Conservation (phyloP, 2,329 filamentous ascomycete species). For the Capronia epimyces region DNA sequence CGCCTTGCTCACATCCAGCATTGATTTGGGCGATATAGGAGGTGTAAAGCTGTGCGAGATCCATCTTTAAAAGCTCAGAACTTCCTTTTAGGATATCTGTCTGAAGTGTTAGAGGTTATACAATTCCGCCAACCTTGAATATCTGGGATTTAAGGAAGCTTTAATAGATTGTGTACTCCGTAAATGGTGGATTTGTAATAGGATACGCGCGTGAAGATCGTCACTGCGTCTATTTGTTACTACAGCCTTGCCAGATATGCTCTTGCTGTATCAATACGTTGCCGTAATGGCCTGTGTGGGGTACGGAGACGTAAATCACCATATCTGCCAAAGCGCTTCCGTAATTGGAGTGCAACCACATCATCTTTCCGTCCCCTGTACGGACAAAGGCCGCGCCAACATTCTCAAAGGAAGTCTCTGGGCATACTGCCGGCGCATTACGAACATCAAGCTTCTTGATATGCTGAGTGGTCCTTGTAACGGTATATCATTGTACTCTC, state of each 20-base stretch:
- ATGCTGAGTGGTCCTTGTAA: conserved; percentile 9
- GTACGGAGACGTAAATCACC: not conserved
- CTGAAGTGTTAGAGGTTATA: not conserved
- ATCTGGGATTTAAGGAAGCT: too few species aligned
- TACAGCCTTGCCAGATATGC: not conserved
- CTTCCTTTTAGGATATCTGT: too few species aligned
- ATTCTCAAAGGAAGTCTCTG: not conserved
- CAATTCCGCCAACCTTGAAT: too few species aligned
- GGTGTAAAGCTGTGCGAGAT: not conserved
- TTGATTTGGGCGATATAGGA: conserved; percentile 1
- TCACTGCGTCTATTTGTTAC: too few species aligned
- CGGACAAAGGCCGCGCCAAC: not conserved
- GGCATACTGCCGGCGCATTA: not conserved
- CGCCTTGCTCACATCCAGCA: not conserved
- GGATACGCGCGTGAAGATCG: not conserved
- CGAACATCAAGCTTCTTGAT: not conserved
- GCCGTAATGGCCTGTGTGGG: not conserved
- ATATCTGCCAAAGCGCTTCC: not conserved
- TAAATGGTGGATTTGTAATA: not conserved
- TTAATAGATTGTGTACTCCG: too few species aligned
- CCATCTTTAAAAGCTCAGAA: not conserved
- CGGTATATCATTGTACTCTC: not conserved
- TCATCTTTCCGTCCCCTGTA: not conserved
- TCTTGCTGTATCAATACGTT: too few species aligned
- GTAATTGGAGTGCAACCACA: not conserved